Base-by-base conservation (phyloP, 177 flowering plant species). In the Vitis hybrid region DNA sequence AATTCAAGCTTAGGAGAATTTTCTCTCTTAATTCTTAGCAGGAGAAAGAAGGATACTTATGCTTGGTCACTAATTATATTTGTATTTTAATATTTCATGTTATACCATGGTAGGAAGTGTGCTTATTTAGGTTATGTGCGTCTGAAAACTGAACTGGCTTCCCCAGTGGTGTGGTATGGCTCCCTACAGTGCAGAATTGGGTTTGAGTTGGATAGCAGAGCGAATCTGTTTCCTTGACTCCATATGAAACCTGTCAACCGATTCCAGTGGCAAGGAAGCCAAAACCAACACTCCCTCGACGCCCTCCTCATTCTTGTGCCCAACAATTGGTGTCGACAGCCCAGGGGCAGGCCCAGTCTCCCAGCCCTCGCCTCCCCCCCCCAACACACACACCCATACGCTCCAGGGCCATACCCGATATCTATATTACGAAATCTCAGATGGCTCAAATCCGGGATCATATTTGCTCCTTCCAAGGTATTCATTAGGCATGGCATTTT, bases 351-450 rank as follows among this genome's bases (percentile, higher is more conserved):
- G 54, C 16, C 79, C 79, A 0, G 76, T 69, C 15, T 69, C 15
- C 74, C 74, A 26, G 76, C 74, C 57, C 74, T 56, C 13, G 61
- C 59, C 20, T 0, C 20, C 20, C 20, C 20, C 20, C 20, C 20
- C 20, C 20, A 1, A 1, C 20, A 19, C 20, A 19, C 20, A 19
- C 20, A 19, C 56, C 70, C 76, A 54, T 77, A 77, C 3, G 55
- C 67, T 6, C 34, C 73, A 52, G 49, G 70, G 12, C 79, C 79
- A 69, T 76, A 73, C 64, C 79, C 76, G 15, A 77, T 69, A 60
- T 73, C 79, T 18, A 77, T 70, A 16, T 73, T 73, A 8, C 29
- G 67, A 55, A 77, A 77, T 65, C 61, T 56, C 68, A 77, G 50
- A 61, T 73, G 56, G 20, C 59, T 73, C 76, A 65, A 53, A 66